These are phyloP conservation scores for Alternaria ethzedia DNA, from an alignment of 2,329 filamentous ascomycete species.

Conservation along the genomic window DNA sequence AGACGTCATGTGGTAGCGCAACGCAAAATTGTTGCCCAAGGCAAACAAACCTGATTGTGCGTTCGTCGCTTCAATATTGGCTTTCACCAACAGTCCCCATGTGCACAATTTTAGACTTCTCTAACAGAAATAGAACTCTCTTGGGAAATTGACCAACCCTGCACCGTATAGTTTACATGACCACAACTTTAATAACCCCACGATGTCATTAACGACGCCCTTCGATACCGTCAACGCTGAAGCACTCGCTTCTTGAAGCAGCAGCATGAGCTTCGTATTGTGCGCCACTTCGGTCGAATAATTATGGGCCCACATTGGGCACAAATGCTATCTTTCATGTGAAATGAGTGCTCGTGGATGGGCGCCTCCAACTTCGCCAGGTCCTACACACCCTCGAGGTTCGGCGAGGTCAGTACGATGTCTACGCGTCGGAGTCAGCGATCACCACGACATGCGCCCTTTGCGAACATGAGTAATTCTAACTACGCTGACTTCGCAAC, in stretches of 20 bases:
- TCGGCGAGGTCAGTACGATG: background rate
- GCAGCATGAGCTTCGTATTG: background rate
- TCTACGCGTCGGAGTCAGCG: background rate
- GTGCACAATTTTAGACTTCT: background rate
- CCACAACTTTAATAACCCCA: background rate
- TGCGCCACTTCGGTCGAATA: background rate
- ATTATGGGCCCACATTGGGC: background rate
- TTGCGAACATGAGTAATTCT: background rate
- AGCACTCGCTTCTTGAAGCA: background rate
- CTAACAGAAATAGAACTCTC: background rate
- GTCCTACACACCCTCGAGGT: background rate
- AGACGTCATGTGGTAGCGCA: background rate
- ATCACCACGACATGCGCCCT: background rate
- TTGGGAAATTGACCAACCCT: background rate
- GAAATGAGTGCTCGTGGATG: background rate
- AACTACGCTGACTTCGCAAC: background rate
- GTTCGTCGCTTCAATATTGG: background rate
- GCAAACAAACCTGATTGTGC: background rate
- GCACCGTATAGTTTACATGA: background rate
- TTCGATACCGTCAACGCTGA: background rate
- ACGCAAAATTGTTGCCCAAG: background rate
- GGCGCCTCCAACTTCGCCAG: background rate
- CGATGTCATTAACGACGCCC: background rate
- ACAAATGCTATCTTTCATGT: background rate
- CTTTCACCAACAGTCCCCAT: background rate